These are phyloP conservation scores for Penicillium aurantiogriseum DNA, from an alignment of 2,329 filamentous ascomycete species.

Conservation along the genomic window DNA sequence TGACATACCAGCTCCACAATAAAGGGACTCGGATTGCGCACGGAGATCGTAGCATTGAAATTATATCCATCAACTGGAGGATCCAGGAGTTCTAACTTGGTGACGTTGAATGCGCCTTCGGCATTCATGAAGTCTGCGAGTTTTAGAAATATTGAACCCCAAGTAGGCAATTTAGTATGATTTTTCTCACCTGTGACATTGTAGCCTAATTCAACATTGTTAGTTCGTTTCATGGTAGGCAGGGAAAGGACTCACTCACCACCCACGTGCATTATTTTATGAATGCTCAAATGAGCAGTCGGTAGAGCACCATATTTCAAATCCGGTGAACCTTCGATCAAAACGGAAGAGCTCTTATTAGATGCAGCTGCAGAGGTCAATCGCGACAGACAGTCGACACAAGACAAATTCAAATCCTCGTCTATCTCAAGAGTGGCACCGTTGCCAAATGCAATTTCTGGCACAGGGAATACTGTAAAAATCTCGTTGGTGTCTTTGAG, in stretches of 20 bases:
- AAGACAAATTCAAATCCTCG: slow-evolving; percentile 26
- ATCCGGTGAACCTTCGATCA: slow-evolving; percentile 20
- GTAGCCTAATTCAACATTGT: slow-evolving; percentile 14
- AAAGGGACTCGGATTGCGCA: slow-evolving; percentile 23
- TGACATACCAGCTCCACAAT: slow-evolving; percentile 25
- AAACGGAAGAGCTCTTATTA: slow-evolving; percentile 17
- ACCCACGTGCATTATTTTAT: slow-evolving; percentile 23
- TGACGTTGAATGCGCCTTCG: slow-evolving; percentile 24
- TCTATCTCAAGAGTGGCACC: slow-evolving; percentile 20
- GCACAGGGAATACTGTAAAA: slow-evolving; percentile 22
- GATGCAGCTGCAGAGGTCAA: slow-evolving; percentile 19
- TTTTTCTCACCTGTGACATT: slow-evolving; percentile 21
- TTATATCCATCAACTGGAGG: slow-evolving; percentile 24
- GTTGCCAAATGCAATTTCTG: slow-evolving; percentile 17
- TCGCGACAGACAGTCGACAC: slow-evolving; percentile 25
- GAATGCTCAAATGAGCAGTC: slow-evolving; percentile 25
- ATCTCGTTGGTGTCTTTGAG: slow-evolving; percentile 11
- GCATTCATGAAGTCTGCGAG: slow-evolving; percentile 23
- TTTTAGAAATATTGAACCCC: neutral
- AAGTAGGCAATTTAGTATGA: neutral
- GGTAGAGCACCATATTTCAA: slow-evolving; percentile 23
- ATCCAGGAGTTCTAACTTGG: slow-evolving; percentile 19
- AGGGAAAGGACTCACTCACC: slow-evolving; percentile 11
- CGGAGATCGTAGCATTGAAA: slow-evolving; percentile 27
- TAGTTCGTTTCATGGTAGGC: neutral